These are phyloP conservation scores for Scleroderma bovista DNA, from an alignment of 768 basidiomycete species.

Conservation along the genomic window DNA sequence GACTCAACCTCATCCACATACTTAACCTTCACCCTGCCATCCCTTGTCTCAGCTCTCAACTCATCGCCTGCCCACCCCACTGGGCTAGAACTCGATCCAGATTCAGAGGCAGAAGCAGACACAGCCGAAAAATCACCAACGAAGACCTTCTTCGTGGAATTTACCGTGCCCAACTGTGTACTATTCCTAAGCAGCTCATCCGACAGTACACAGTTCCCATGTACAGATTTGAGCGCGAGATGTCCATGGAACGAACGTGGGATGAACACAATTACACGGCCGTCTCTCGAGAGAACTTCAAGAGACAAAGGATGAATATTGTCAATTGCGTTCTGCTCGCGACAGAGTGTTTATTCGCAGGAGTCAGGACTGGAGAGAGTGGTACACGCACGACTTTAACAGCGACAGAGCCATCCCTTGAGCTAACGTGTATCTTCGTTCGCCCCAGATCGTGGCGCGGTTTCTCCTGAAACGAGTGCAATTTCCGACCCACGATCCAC, in stretches of 20 bases:
- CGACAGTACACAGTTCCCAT: conserved; percentile 26
- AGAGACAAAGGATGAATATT: conserved; percentile 9
- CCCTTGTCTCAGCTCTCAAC: conserved; percentile 29
- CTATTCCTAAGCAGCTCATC: conserved; percentile 24
- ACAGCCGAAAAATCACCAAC: conserved; percentile 36
- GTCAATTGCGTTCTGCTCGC: conserved; percentile 9
- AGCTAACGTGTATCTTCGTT: neutral
- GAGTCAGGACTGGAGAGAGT: neutral
- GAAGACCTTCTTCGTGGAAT: conserved; percentile 32
- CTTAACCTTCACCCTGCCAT: conserved; percentile 33
- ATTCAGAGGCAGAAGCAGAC: neutral
- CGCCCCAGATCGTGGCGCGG: neutral
- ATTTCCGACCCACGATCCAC: conserved; percentile 26
- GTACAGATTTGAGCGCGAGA: conserved; percentile 27
- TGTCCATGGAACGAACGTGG: conserved; percentile 39
- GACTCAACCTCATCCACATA: conserved; percentile 32
- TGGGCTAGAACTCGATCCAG: conserved; percentile 1
- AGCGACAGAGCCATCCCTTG: conserved; percentile 1
- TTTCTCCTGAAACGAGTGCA: neutral
- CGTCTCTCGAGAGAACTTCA: conserved; percentile 17
- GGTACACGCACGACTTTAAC: conserved; percentile 9
- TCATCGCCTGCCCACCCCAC: conserved; percentile 37
- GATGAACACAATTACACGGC: conserved; percentile 32
- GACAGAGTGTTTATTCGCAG: neutral
- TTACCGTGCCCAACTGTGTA: conserved; percentile 30